Evolutionary conservation across 1,284 basidiomycete genomes (phyloP).

Genomic region (Leccinum solheimii): DNA sequence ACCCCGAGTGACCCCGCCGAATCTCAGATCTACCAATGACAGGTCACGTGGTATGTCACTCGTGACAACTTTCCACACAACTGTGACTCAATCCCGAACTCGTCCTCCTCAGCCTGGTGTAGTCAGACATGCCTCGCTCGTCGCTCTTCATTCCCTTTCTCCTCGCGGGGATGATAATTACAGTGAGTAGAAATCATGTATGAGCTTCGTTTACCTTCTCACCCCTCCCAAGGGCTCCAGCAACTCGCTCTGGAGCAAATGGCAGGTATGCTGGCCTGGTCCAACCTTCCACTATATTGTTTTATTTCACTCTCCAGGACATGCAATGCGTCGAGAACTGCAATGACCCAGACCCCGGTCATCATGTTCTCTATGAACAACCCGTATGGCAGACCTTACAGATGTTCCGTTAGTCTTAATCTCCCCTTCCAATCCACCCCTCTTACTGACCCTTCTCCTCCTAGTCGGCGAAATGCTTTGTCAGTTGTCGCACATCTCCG

Average conservation of each 20-base stretch:
- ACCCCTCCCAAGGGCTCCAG: slow-evolving; percentile 58
- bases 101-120: background rate
- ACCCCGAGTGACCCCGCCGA: slow-evolving; percentile 24
- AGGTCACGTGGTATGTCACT: slow-evolving; percentile 26
- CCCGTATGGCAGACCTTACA: slow-evolving; percentile 94
- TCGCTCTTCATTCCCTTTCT: slow-evolving; percentile 51
- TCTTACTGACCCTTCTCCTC: slow-evolving; percentile 36
- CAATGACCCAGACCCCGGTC: slow-evolving; percentile 51
- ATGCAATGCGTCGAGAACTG: slow-evolving; percentile 97
- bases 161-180: slow-evolving; percentile 79
- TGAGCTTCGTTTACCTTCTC: background rate
- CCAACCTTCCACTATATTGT: background rate
- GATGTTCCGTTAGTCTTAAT: slow-evolving; percentile 75
- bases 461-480: slow-evolving; percentile 90
- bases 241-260: slow-evolving; percentile 81
- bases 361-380: slow-evolving; percentile 80
- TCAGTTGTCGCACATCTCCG: slow-evolving; percentile 44
- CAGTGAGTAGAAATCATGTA: slow-evolving; percentile 43
- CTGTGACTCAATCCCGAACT: slow-evolving; percentile 12
- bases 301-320: slow-evolving; percentile 51
- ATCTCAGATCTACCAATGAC: slow-evolving; percentile 30
- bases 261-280: slow-evolving; percentile 52
- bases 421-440: slow-evolving; percentile 20
- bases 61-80: slow-evolving; percentile 12
- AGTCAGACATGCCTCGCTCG: slow-evolving; percentile 44